Evolutionary conservation across 148 eudicot genomes (phyloP).

Genomic region (Arbutus unedo): DNA sequence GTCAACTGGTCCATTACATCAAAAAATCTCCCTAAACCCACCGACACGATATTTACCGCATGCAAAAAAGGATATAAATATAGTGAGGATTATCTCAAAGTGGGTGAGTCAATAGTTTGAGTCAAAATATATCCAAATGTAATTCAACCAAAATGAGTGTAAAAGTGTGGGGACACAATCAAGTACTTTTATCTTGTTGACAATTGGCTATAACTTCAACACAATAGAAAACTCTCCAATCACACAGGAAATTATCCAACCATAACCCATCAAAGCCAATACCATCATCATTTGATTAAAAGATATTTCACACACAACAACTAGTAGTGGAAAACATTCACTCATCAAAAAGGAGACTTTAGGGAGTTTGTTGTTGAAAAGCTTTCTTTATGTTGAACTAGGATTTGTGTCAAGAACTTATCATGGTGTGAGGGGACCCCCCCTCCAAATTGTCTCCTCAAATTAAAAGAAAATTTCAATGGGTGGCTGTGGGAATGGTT

Average conservation of each 20-base stretch:
- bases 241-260: background rate
- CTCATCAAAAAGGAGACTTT: constrained; percentile 7
- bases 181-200: background rate
- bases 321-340: background rate
- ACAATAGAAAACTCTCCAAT: background rate
- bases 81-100: background rate
- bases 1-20: too few relatives aligned
- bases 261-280: background rate
- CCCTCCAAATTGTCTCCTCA: constrained; percentile 6
- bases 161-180: background rate
- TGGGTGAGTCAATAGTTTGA: background rate
- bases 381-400: background rate
- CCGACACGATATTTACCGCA: too few relatives aligned
- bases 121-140: background rate
- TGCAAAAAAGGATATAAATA: too few relatives aligned
- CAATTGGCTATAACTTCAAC: background rate
- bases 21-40: too few relatives aligned
- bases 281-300: background rate
- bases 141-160: background rate
- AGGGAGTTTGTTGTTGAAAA: background rate
- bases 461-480: background rate
- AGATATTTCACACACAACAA: background rate
- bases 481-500: constrained; percentile 4
- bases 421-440: background rate
- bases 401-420: background rate